Percentiles rank a stretch among this genome's conserved stretches.
phyloP scores from a whole-genome alignment of 768 basidiomycete genomes.

The Naganishia onofrii region DNA sequence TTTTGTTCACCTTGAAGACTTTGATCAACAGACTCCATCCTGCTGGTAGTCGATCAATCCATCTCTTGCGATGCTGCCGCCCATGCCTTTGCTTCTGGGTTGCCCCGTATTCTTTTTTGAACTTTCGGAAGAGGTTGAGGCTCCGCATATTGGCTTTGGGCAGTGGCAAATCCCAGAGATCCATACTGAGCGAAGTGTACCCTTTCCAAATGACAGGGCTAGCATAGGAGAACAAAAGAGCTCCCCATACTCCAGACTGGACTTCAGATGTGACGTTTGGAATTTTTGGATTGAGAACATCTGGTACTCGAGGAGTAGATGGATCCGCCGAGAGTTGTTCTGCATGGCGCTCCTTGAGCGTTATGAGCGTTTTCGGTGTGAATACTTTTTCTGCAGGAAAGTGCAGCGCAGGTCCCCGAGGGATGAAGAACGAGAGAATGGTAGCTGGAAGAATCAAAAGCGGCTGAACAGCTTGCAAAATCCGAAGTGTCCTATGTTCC shows the following conservation, averaged over 20 bases:
- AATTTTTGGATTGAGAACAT: conserved; percentile 53
- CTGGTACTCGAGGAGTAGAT: conserved; percentile 57
- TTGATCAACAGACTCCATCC: conserved; percentile 49
- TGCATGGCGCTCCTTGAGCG: conserved; percentile 35
- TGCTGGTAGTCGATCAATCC: conserved; percentile 19
- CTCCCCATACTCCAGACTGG: conserved; percentile 52
- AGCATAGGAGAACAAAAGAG: conserved; percentile 79
- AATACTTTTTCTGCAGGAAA: conserved; percentile 61
- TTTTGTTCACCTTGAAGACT: conserved; percentile 43
- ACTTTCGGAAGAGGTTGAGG: conserved; percentile 37
- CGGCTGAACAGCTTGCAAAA: conserved; percentile 35
- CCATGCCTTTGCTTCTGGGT: conserved; percentile 37
- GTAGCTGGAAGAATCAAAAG: conserved; percentile 49
- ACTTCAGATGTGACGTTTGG: conserved; percentile 71
- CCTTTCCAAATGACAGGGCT: conserved; percentile 85
- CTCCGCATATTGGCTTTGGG: conserved; percentile 69
- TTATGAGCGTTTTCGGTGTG: conserved; percentile 60
- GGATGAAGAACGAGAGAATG: conserved; percentile 59
- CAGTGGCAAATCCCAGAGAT: conserved; percentile 84
- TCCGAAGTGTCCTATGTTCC: not conserved
- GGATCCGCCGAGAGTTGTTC: conserved; percentile 2
- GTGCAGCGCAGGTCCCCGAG: conserved; percentile 70
- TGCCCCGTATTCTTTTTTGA: conserved; percentile 42
- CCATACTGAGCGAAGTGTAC: conserved; percentile 67
- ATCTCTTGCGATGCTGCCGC: conserved; percentile 21